Evolutionary conservation across 1,139 yeast genomes (phyloP), one percentile per base, ranked within the genome.

Genomic region (Chernovozyma sophiae-reginae): DNA sequence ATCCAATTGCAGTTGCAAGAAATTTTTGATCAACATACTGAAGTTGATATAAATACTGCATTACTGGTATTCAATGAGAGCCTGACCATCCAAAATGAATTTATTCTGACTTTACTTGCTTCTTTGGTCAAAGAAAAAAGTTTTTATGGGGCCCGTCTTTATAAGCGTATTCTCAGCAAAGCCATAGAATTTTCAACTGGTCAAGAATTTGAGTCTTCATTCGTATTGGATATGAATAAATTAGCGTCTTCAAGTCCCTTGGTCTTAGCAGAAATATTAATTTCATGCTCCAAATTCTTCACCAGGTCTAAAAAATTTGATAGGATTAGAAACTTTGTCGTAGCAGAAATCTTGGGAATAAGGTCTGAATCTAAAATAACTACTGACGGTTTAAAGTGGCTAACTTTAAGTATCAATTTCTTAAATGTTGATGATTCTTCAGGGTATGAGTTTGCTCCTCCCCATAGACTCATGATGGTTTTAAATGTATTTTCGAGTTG

Each of bases 261-360:
- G 18, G 55, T 59, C 39, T 54, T 72, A 17, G 61, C 69, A 1
- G 55, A 69, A 0, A 38, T 77, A 6, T 44, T 77, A 2, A 51
- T 61, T 2, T 59, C 72, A 6, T 47, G 67, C 4, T 50, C 65
- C 2, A 62, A 65, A 14, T 65, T 71, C 39, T 46, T 69, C 13
- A 41, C 60, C 0, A 40, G 45, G 10, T 49, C 66, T 2, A 45
- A 58, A 2, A 56, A 59, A 28, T 64, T 73, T 37, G 81, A 73
- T 19, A 67, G 80, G 43, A 47, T 76, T n/a, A 71, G 87, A 43
- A 82, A 79, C 44, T 68, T 68, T 42, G 63, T 76, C n/a, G 77
- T 80, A 10, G 78, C 90, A 2, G 89, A 81, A 44, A 56, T 84
- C 23, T 62, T 84, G 37, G 86, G 87, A 1, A 62, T 73, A 1